Percentiles rank a stretch among this genome's conserved stretches.
Conservation (phyloP, 306 rosid species). For the Datisca glomerata region DNA sequence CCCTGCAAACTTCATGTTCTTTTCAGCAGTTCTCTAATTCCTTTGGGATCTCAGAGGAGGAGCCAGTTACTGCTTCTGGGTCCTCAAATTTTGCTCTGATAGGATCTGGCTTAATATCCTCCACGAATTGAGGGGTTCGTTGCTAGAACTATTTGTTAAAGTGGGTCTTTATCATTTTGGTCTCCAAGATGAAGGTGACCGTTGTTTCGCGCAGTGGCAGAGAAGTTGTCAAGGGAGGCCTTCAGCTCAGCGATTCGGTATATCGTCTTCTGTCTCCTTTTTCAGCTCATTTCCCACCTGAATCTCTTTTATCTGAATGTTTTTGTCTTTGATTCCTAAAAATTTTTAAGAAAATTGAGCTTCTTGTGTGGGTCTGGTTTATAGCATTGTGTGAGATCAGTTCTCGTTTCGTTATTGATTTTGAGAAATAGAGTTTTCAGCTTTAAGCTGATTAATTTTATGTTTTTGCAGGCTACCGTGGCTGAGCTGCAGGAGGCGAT, state of each 20-base stretch:
- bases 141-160: slow-evolving; percentile 15
- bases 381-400: too few relatives aligned
- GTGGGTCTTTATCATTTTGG: slow-evolving; percentile 16
- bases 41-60: slow-evolving; percentile 9
- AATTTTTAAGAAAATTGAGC: too few relatives aligned
- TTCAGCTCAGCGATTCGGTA: slow-evolving; percentile 69
- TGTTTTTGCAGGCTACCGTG: slow-evolving; percentile 62
- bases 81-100: slow-evolving; percentile 3
- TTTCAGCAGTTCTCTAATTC: too few relatives aligned
- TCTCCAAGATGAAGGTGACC: slow-evolving; percentile 54
- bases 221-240: slow-evolving; percentile 74
- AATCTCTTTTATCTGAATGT: background rate
- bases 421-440: background rate
- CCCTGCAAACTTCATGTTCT: slow-evolving; percentile 4
- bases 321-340: background rate
- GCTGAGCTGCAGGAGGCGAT: slow-evolving; percentile 92
- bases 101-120: slow-evolving; percentile 20
- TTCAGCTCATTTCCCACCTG: background rate
- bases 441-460: slow-evolving; percentile 3
- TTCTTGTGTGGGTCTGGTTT: too few relatives aligned
- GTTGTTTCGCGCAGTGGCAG: slow-evolving; percentile 77
- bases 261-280: slow-evolving; percentile 9
- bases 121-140: slow-evolving; percentile 6
- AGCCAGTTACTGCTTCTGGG: background rate
- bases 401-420: too few relatives aligned